Evolutionary conservation across 257 asterid genomes (phyloP), one percentile per base, ranked within the genome.

Genomic region (Solanum infundibuliforme): DNA sequence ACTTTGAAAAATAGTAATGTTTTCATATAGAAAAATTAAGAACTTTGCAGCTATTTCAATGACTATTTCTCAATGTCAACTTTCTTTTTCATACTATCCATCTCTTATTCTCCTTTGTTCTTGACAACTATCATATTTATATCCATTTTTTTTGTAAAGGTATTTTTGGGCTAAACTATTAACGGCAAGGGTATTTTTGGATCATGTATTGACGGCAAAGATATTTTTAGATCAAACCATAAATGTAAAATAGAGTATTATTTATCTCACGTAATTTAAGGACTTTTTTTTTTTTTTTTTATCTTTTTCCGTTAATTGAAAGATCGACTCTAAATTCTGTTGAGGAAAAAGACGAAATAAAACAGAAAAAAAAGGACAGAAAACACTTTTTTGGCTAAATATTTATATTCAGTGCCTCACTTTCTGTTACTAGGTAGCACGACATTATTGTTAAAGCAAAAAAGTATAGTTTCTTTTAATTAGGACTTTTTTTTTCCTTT

Each of bases 171-270:
- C 6, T 4, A 12, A 46, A 12, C 0, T 46, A 46, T 46, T 12
- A 46, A 46, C 0, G 18, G 6, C 0, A 46, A 46, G 0, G 0
- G 6, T 4, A 46, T 52, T 52, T 52, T 52, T 52, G 1, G 4
- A 18, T 2, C 62, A 52, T 41, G 13, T 41, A 3, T 41, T 12
- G 20, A 46, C 1, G 55, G 1, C 2, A 46, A 46, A 13, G 55
- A 46, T 0, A 46, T 52, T 18, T 52, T 52, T 52, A 52, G 4
- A 18, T 2, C n/a, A 52, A 18, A 52, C 0, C 62, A 52, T 52
- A 52, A 48, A 46, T 4, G 12, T 39, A 1, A 12, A 46, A 13
- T 4, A 4, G 2, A 13, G 6, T 46, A 4, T 46, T 46, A 4
- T 12, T 48, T 5, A 48, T 48, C 60, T 14, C 3, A 5, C 60